These are phyloP conservation scores for Eremothecium sinecaudum DNA, from an alignment of 1,139 yeast species.

Conservation along the genomic window DNA sequence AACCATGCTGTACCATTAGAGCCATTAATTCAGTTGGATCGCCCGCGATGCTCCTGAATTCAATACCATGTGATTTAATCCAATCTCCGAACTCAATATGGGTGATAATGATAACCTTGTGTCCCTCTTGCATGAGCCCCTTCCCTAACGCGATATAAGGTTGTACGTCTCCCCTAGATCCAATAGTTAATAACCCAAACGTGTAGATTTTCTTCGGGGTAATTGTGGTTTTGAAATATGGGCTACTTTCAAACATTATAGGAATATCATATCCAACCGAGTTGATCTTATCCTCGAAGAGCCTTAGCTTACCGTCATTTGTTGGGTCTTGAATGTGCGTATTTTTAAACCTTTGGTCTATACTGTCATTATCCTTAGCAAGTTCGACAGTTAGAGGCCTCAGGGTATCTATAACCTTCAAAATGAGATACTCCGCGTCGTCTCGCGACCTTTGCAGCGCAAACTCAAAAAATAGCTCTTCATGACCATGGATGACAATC, in stretches of 20 bases:
- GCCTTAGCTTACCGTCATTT: slow-evolving; percentile 44
- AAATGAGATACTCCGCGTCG: slow-evolving; percentile 54
- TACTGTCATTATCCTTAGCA: not conserved
- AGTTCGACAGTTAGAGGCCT: slow-evolving; percentile 15
- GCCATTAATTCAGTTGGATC: slow-evolving; percentile 90
- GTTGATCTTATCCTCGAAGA: slow-evolving; percentile 53
- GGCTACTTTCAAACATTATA: slow-evolving; percentile 55
- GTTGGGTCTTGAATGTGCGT: slow-evolving; percentile 22
- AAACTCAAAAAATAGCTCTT: slow-evolving; percentile 69
- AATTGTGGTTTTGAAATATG: slow-evolving; percentile 44
- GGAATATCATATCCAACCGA: slow-evolving; percentile 61
- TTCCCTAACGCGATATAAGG: slow-evolving; percentile 87
- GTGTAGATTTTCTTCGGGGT: slow-evolving; percentile 46
- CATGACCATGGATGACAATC: slow-evolving; percentile 60
- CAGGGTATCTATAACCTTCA: slow-evolving; percentile 41
- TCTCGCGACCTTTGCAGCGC: slow-evolving; percentile 57
- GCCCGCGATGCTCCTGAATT: slow-evolving; percentile 73
- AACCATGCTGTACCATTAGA: slow-evolving; percentile 83
- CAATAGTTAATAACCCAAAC: slow-evolving; percentile 74
- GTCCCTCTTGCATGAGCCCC: slow-evolving; percentile 73
- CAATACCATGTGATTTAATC: slow-evolving; percentile 58
- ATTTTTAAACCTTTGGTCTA: not conserved
- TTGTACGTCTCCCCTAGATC: slow-evolving; percentile 93
- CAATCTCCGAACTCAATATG: slow-evolving; percentile 73
- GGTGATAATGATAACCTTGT: slow-evolving; percentile 72